Evolutionary conservation across 345 rosid species (phyloP), one percentile per base, ranked within the genome.

Genomic region (Carallia pectinifolia): DNA sequence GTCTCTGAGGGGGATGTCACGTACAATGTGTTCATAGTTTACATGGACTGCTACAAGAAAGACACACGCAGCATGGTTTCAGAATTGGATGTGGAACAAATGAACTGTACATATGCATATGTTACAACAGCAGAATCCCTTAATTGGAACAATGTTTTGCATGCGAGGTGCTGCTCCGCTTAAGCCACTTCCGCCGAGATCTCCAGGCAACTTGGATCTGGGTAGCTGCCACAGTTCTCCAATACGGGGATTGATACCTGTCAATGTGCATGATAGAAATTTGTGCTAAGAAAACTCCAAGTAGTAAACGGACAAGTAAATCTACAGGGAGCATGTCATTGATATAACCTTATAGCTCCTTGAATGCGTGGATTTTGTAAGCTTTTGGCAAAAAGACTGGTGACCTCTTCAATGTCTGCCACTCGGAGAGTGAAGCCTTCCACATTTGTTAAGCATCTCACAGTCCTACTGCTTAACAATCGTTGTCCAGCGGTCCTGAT

Each of bases 131-230:
- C 55, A 40, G 40, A 65, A 4, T 4, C 19, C 36, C 1, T 27
- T 39, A 31, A 50, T 7, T 7, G 37, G 55, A 76, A 40, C 65
- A 65, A 39, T 52, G 55, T 7, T 10, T 53, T 6, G 78, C 62
- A n/a, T 69, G 73, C 17, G 70, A 17, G 66, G 81, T 78, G 63
- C 71, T 63, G 0, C 66, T 59, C 10, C 85, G 85, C 27, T 31
- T 79, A 5, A 79, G 80, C 36, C 89, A 67, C 72, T 87, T 88
- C 81, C 79, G 87, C 70, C 90, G 71, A 68, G 91, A 88, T 85
- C 92, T 88, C 98, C 98, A 89, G 6, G 91, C 88, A 64, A 91
- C 94, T 80, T 89, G 97, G 66, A 91, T 89, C 50, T 71, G 80
- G 17, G 47, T 76, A 33, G 93, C 90, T 7, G 92, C 97, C 12